A percentile compares a stretch with the other conserved stretches of the same genome.
These are phyloP conservation scores for Cutaneotrichosporon dermatis DNA, from an alignment of 1,284 basidiomycete genomes.

Conservation along the genomic window DNA sequence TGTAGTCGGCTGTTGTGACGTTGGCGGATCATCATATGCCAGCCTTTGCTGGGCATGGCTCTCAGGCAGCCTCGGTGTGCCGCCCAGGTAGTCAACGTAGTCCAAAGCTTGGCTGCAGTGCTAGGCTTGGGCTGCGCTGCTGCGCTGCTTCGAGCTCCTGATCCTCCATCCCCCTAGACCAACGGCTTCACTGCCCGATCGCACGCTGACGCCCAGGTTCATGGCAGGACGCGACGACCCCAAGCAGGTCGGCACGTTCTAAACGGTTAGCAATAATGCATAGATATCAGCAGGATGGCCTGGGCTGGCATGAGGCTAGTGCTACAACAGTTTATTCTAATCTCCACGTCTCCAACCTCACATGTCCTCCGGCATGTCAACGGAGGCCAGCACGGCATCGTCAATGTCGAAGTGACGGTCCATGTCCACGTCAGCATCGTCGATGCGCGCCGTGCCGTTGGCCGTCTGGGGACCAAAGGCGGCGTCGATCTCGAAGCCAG, in stretches of 20 bases:
- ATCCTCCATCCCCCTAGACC: too few species aligned
- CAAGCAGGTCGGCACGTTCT: conserved; percentile 39
- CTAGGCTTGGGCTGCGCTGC: too few species aligned
- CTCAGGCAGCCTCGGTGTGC: too few species aligned
- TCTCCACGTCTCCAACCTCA: conserved; percentile 1
- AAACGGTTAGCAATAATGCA: conserved; percentile 16
- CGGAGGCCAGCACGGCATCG: conserved; percentile 34
- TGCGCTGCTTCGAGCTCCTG: too few species aligned
- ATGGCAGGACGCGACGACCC: conserved; percentile 48
- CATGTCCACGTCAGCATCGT: conserved; percentile 24
- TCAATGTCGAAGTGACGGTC: conserved; percentile 31
- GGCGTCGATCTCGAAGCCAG: conserved; percentile 22
- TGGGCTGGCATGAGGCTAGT: conserved; percentile 1
- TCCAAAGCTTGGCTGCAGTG: too few species aligned
- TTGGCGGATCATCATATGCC: too few species aligned
- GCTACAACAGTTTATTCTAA: conserved; percentile 9
- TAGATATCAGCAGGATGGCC: conserved; percentile 9
- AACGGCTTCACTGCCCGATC: too few species aligned
- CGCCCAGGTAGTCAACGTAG: too few species aligned
- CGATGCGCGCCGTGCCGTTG: conserved; percentile 12
- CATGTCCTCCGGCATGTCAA: conserved; percentile 30
- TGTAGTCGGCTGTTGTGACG: too few species aligned
- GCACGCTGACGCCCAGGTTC: conserved; percentile 22
- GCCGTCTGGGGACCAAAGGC: conserved; percentile 19
- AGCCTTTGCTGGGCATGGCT: background rate